Percentiles rank a stretch among this genome's conserved stretches.
Conservation (phyloP, 2,329 filamentous ascomycete genomes). For the Thermomyces lanuginosus region DNA sequence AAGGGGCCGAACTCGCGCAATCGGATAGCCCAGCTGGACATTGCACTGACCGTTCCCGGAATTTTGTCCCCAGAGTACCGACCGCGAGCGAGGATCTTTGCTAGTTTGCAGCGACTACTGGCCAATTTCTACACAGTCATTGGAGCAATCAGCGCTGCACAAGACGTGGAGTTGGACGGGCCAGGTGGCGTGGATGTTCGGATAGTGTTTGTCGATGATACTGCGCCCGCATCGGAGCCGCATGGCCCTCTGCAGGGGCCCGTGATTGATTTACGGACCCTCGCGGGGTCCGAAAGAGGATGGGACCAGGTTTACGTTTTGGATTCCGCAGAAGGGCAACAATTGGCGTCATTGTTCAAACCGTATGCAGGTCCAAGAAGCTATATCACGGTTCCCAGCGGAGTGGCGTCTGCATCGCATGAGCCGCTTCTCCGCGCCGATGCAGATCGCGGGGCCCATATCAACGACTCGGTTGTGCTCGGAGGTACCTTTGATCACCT, state of each 20-base stretch:
- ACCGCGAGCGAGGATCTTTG: constrained; percentile 45
- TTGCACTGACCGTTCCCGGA: constrained; percentile 48
- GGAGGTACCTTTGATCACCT: constrained; percentile 95
- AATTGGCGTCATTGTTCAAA: constrained; percentile 16
- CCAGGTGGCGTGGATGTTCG: constrained; percentile 60
- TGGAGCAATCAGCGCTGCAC: constrained; percentile 51
- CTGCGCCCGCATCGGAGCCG: constrained; percentile 13
- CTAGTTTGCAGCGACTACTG: constrained; percentile 54
- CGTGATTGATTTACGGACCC: constrained; percentile 32
- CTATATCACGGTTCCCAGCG: constrained; percentile 9
- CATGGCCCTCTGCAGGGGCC: constrained; percentile 26
- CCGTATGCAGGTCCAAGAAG: constrained; percentile 8
- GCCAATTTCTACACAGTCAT: constrained; percentile 65
- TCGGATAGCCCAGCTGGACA: constrained; percentile 32
- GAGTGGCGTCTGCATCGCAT: constrained; percentile 11
- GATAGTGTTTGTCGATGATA: constrained; percentile 55
- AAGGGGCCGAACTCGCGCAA: constrained; percentile 15
- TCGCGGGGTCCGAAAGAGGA: constrained; percentile 25
- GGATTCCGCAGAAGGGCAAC: constrained; percentile 13
- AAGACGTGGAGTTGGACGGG: constrained; percentile 46
- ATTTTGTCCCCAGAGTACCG: constrained; percentile 37
- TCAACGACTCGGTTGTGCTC: constrained; percentile 53
- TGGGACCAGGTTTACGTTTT: constrained; percentile 20
- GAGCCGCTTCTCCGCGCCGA: constrained; percentile 12
- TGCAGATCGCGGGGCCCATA: constrained; percentile 6